Conservation (phyloP, 2,329 filamentous ascomycete species). For the Fusarium multiceps region DNA sequence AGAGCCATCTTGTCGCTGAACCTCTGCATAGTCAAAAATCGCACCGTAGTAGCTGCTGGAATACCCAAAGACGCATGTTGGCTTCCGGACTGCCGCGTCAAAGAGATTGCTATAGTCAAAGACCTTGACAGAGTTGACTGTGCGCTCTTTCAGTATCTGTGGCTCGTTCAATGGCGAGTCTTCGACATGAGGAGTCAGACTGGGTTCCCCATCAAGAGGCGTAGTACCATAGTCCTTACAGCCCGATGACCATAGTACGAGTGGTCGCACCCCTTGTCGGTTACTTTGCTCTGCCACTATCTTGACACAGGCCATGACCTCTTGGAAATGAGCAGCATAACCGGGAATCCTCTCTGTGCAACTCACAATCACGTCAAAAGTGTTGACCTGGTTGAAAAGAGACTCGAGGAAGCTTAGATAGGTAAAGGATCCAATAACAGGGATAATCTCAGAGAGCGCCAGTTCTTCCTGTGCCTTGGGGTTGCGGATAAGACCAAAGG, state of each 20-base stretch:
- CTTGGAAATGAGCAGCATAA: constrained; percentile 55
- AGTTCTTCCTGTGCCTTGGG: constrained; percentile 47
- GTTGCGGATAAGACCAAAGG: constrained; percentile 58
- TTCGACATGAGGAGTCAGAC: constrained; percentile 57
- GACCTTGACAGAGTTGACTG: constrained; percentile 44
- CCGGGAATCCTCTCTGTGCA: constrained; percentile 55
- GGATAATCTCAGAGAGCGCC: constrained; percentile 52
- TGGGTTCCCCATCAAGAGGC: constrained; percentile 49
- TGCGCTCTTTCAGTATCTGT: constrained; percentile 46
- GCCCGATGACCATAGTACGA: constrained; percentile 60
- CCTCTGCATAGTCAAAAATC: constrained; percentile 52
- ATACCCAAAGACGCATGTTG: constrained; percentile 60
- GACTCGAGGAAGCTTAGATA: constrained; percentile 47
- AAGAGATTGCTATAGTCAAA: constrained; percentile 55
- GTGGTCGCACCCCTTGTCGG: constrained; percentile 49
- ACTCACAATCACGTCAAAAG: constrained; percentile 57
- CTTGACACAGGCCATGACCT: constrained; percentile 51
- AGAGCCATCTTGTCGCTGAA: constrained; percentile 31
- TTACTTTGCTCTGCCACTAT: constrained; percentile 50
- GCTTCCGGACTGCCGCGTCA: constrained; percentile 57
- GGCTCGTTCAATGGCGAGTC: constrained; percentile 52
- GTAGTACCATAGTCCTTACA: constrained; percentile 62
- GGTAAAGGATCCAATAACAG: constrained; percentile 54
- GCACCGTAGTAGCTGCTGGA: constrained; percentile 58
- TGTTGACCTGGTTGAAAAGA: constrained; percentile 41